Evolutionary conservation across 345 rosid genomes (phyloP), one percentile per base, ranked within the genome.

Genomic region (Limnanthes douglasii): DNA sequence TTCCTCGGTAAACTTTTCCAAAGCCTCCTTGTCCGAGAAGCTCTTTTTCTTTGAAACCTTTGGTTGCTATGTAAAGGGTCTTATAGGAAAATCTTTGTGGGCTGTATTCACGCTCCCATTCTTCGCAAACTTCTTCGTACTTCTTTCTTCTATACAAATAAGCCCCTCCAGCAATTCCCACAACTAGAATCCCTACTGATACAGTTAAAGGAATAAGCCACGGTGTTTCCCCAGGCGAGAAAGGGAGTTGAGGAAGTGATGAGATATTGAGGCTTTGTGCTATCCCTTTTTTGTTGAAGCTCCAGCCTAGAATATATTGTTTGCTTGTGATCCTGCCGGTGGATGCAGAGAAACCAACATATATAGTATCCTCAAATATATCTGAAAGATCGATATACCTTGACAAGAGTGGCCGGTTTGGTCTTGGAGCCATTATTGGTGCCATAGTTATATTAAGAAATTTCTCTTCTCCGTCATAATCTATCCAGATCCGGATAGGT

Each of bases 291-390:
- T 19, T 45, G 31, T 45, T 66, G 44, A 64, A 80, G 49, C 80
- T 75, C 80, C 93, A 79, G 4, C 85, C 78, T 2, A 72, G 59
- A 21, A 76, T 44, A 40, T 66, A 72, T 3, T 76, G 84, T 37
- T 55, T 38, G 18, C 68, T 57, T 22, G 32, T 10, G 19, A 54
- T 5, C 1, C 58, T 19, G 7, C 79, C 69, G 1, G 79, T 71
- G 1, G 85, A 30, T 23, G 81, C 66, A 12, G 82, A 71, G 68
- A 82, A 67, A 8, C 90, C 94, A 8, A 73, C 41, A 46, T 54
- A 66, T 46, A 71, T 56, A n/a, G 35, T 35, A 9, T 62, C 60
- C 17, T 45, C 20, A 36, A 82, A 37, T 9, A 31, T 13, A 6
- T 57, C 37, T 15, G 75, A 74, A 31, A 74, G 47, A 66, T 74